Conservation (phyloP, 352 stramenopile species). For the Globisporangium cystogenes region DNA sequence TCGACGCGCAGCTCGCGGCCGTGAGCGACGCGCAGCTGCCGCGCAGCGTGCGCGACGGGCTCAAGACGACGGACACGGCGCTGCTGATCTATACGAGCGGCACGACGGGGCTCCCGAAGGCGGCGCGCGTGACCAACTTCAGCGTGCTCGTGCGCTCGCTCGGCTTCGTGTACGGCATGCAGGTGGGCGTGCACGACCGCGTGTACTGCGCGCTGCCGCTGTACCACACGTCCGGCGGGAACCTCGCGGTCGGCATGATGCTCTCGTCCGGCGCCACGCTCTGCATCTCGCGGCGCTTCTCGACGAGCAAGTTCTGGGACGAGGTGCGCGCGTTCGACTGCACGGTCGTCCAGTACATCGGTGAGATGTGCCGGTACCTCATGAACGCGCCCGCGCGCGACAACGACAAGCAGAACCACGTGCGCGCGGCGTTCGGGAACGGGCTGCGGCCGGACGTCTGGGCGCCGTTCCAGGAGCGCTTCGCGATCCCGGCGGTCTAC, state of each 20-base stretch:
- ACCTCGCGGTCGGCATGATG: conserved; percentile 78
- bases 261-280: conserved; percentile 69
- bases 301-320: conserved; percentile 64
- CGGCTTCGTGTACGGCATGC: conserved; percentile 43
- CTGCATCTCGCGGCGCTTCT: conserved; percentile 76
- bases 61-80: conserved; percentile 53
- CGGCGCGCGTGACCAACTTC: conserved; percentile 67
- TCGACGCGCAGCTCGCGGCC: conserved; percentile 33
- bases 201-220: conserved; percentile 80
- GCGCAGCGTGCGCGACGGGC: conserved; percentile 17
- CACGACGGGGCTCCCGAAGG: conserved; percentile 79
- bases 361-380: conserved; percentile 88
- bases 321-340: conserved; percentile 61
- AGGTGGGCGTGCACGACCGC: conserved; percentile 46
- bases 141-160: conserved; percentile 62
- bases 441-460: conserved; percentile 88
- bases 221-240: conserved; percentile 81
- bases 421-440: conserved; percentile 88
- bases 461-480: conserved; percentile 82
- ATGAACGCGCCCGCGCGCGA: conserved; percentile 39
- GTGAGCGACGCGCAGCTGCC: conserved; percentile 22
- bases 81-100: conserved; percentile 86
- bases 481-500: conserved; percentile 77
- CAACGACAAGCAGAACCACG: conserved; percentile 59
- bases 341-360: conserved; percentile 89